Percentiles rank a stretch among this genome's conserved stretches.
Evolutionary conservation across 164 flowering plant species (phyloP).

Genomic region (Protea cynaroides): DNA sequence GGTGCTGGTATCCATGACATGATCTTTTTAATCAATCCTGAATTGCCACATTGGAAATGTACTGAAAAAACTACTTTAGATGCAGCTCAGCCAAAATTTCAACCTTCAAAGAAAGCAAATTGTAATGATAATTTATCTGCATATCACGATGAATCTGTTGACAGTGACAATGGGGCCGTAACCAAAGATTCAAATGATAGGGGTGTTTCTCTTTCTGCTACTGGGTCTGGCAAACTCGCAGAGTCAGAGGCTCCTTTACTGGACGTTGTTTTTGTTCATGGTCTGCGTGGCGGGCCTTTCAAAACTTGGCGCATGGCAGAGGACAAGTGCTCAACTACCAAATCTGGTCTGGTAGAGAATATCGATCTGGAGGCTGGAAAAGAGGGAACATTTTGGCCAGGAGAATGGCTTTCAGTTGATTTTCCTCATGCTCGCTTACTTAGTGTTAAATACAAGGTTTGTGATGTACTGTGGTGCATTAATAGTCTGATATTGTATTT

Average conservation of each 20-base stretch:
- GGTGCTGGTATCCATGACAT: conserved; percentile 35
- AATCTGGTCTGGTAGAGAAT: conserved; percentile 90
- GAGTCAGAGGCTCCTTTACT: conserved; percentile 52
- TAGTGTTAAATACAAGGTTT: conserved; percentile 89
- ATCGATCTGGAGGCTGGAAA: conserved; percentile 97
- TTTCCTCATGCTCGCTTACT: conserved; percentile 87
- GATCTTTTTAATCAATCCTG: conserved; percentile 82
- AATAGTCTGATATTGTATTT: background rate
- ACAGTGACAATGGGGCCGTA: conserved; percentile 11
- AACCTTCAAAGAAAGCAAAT: conserved; percentile 8
- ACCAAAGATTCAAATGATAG: conserved; percentile 14
- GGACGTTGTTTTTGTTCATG: conserved; percentile 94
- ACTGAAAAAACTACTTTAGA: conserved; percentile 22
- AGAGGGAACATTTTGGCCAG: conserved; percentile 94
- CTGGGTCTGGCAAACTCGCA: conserved; percentile 17
- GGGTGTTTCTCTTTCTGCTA: conserved; percentile 19
- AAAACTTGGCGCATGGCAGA: conserved; percentile 95
- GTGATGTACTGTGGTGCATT: conserved; percentile 12
- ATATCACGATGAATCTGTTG: conserved; percentile 18
- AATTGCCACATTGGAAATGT: conserved; percentile 79
- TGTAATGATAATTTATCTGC: conserved; percentile 11
- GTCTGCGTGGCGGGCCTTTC: conserved; percentile 92
- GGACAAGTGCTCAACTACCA: conserved; percentile 72
- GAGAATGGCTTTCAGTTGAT: conserved; percentile 92
- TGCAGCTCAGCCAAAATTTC: conserved; percentile 8